Evolutionary conservation across 257 asterid species (phyloP), one percentile per base, ranked within the genome.

Genomic region (Przewalskia tangutica): DNA sequence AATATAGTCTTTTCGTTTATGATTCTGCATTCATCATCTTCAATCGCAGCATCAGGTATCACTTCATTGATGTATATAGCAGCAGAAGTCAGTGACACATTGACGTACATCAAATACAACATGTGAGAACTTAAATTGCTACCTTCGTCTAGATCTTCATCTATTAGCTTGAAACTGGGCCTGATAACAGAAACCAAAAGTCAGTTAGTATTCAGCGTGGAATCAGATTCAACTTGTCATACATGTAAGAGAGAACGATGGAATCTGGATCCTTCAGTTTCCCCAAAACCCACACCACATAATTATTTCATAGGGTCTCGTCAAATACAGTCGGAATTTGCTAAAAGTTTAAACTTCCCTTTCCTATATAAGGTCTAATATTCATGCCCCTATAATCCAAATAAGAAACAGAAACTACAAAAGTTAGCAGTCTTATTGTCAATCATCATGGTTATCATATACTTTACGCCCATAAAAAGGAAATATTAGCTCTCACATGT

Each of bases 151-250:
- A 75, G 84, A 5, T 95, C 98, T 77, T 93, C 97, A 34, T 89
- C 95, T 81, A 93, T 79, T 75, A 95, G 97, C 44, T 90, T 88
- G 93, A 95, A 95, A 88, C 93, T 92, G 85, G 98, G 98, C 95
- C 98, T 95, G 88, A 65, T 82, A 81, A 86, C 23, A 81, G 82
- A 83, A 90, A 75, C 65, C 62, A 23, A 81, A 85, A 67, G 79
- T 65, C 81, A 77, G 79, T 79, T 60, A 59, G 27, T 79, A 58
- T 23, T 50, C 80, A 50, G 27, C 13, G 79, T 48, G 59, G 79
- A 75, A 75, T 62, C 14, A 5, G 42, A 79, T 58, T 46, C 60
- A 77, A 70, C 63, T 7, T n/a, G 34, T 54, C 34, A 58, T 68
- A 38, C 36, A 66, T 38, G 17, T 27, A 18, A 23, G 11, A 51